Base-by-base conservation (phyloP, 139 green algal genomes). In the Mesostigma viride region DNA sequence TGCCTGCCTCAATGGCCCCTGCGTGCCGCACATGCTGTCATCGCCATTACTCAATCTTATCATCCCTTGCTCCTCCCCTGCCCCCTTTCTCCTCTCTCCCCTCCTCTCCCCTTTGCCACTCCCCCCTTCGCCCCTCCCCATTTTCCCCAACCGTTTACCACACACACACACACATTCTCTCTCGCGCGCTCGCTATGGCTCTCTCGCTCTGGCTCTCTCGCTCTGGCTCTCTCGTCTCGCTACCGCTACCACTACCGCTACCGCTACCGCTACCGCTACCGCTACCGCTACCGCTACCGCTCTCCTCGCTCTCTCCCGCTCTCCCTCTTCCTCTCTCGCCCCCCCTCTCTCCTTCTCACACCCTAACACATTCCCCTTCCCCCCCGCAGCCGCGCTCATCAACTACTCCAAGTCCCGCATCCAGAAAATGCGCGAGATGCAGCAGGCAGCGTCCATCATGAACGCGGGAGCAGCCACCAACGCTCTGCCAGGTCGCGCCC, bases 181-280 rank as follows among this genome's bases (percentile, higher is more conserved):
- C 56, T 28, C 56, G 26, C 27, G 26, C 30, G 27, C 28, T 62
- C 56, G 26, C 56, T 28, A 67, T 27, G 31, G 6, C 35, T 32
- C 60, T 32, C 35, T 63, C 35, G 32, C 60, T 47, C 60, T 4
- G 44, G 27, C 5, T 65, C 60, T 60, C 60, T 32, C 44, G 33
- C 63, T 69, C n/a, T 69, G 4, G 11, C 36, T 4, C 22, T 68
- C 17, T 35, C 40, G 61, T 60, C 44, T 64, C 63, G 33, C 63
- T 68, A 3, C 22, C 4, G 14, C 33, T 24, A 24, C 44, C n/a
- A 31, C 63, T 4, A 3, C 63, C 36, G 33, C 63, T 14, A 36
- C 36, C 63, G 17, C 3, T 69, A 3, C 63, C 17, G 47, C 36
- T 11, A 63, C n/a, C n/a, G n/a, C n/a, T n/a, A n/a, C n/a, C n/a